phyloP scores from a whole-genome alignment of 1,284 basidiomycete species.

The Xanthoconium separans region DNA sequence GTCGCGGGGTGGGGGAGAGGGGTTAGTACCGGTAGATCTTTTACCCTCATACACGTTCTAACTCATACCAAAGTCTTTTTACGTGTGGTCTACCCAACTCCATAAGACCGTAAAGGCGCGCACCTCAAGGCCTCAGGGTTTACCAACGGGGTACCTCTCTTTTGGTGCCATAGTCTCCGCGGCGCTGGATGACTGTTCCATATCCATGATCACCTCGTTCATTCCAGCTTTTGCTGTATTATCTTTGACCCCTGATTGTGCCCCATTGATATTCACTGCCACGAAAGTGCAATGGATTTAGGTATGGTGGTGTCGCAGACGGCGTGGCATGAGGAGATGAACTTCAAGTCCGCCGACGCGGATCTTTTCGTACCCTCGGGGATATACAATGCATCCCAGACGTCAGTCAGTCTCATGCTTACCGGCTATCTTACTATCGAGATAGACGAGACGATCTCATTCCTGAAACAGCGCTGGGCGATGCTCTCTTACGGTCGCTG shows the following conservation, averaged over 20 bases:
- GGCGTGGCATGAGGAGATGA: neutral
- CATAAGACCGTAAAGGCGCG: too few species aligned
- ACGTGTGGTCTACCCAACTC: neutral
- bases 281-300: slow-evolving; percentile 9
- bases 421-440: too few species aligned
- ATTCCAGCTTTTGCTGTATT: too few species aligned
- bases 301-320: slow-evolving; percentile 9
- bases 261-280: neutral
- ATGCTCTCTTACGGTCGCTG: slow-evolving; percentile 10
- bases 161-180: too few species aligned
- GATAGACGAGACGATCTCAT: neutral
- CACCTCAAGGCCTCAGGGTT: too few species aligned
- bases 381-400: neutral
- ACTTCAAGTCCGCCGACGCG: slow-evolving; percentile 1
- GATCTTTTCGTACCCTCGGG: slow-evolving; percentile 12
- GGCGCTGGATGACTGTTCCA: too few species aligned
- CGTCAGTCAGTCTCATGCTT: too few species aligned
- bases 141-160: neutral
- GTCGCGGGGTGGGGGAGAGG: too few species aligned
- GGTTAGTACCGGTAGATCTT: neutral
- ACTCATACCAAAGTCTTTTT: neutral
- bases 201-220: too few species aligned
- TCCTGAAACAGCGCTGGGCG: neutral
- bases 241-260: too few species aligned
- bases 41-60: neutral